Percentiles rank a stretch among this genome's conserved stretches.
Conservation (phyloP, 768 basidiomycete genomes). For the Cubamyces sp. region DNA sequence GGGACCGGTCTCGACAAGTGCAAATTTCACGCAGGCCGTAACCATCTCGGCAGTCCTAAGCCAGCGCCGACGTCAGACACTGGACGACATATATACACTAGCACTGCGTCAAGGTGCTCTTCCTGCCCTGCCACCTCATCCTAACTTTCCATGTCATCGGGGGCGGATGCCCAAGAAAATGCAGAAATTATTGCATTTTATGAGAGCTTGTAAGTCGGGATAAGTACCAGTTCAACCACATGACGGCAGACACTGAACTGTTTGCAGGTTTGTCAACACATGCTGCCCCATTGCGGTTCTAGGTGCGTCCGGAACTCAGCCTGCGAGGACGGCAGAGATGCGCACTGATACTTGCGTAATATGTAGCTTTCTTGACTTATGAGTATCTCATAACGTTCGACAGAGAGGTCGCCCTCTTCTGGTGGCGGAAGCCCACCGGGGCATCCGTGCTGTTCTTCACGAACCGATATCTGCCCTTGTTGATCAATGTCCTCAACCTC, state of each 20-base stretch:
- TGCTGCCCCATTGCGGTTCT: conserved; percentile 8
- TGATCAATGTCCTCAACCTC: conserved; percentile 5
- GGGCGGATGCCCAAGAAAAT: background rate
- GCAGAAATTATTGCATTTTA: conserved; percentile 10
- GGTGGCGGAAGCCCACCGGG: conserved; percentile 19
- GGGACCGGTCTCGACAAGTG: too few relatives aligned
- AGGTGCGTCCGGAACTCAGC: background rate
- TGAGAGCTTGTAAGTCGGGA: conserved; percentile 5
- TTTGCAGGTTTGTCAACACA: conserved; percentile 4
- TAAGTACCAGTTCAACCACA: background rate
- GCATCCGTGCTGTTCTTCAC: conserved; percentile 19
- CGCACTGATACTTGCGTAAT: background rate
- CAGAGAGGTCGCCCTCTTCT: conserved; percentile 15
- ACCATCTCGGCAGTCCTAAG: too few relatives aligned
- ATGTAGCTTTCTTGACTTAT: conserved; percentile 14
- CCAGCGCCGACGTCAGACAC: too few relatives aligned
- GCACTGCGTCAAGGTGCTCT: too few relatives aligned
- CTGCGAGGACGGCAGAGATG: too few relatives aligned
- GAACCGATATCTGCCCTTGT: conserved; percentile 21
- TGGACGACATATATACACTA: too few relatives aligned
- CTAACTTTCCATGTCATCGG: background rate
- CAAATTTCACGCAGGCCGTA: too few relatives aligned
- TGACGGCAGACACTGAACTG: background rate
- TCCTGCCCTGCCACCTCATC: too few relatives aligned
- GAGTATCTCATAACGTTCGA: conserved; percentile 18